Conservation (phyloP, 345 rosid genomes). For the Syzygium aromaticum region DNA sequence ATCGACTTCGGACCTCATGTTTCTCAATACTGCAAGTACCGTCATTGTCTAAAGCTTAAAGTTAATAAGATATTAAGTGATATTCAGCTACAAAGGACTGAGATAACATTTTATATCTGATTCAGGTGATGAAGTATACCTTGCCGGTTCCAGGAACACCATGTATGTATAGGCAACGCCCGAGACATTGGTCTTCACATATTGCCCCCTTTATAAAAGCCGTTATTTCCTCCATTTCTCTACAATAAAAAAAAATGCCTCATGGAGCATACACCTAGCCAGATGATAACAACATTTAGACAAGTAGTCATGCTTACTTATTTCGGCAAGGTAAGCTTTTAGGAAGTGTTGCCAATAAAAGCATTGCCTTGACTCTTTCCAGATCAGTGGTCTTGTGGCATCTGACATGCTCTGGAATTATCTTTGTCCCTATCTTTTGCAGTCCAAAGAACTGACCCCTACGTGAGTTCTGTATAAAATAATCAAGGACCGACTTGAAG, state of each 20-base stretch:
- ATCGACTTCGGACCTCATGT: conserved; percentile 80
- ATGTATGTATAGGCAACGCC: conserved; percentile 86
- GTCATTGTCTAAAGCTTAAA: conserved; percentile 61
- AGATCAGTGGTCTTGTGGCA: conserved; percentile 79
- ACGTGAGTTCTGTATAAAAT: conserved; percentile 46
- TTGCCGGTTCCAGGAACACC: conserved; percentile 99
- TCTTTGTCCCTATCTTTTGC: conserved; percentile 75
- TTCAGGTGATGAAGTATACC: conserved; percentile 12
- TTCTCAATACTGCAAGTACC: conserved; percentile 77
- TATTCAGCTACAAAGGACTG: background rate
- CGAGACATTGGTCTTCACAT: conserved; percentile 79
- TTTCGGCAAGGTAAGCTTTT: conserved; percentile 84
- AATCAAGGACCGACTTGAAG: background rate
- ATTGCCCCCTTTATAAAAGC: conserved; percentile 78
- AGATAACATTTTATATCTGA: background rate
- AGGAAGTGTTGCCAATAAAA: conserved; percentile 75
- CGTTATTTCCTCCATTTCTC: conserved; percentile 89
- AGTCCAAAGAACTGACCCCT: conserved; percentile 79
- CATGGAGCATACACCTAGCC: background rate
- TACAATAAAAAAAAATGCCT: conserved; percentile 6
- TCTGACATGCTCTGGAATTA: conserved; percentile 83
- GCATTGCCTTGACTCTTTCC: conserved; percentile 79
- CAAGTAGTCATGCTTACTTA: conserved; percentile 30
- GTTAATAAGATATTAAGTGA: conserved; percentile 4
- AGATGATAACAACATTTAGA: background rate